Evolutionary conservation across 768 basidiomycete genomes (phyloP).

Genomic region (Termitomyces sp.): DNA sequence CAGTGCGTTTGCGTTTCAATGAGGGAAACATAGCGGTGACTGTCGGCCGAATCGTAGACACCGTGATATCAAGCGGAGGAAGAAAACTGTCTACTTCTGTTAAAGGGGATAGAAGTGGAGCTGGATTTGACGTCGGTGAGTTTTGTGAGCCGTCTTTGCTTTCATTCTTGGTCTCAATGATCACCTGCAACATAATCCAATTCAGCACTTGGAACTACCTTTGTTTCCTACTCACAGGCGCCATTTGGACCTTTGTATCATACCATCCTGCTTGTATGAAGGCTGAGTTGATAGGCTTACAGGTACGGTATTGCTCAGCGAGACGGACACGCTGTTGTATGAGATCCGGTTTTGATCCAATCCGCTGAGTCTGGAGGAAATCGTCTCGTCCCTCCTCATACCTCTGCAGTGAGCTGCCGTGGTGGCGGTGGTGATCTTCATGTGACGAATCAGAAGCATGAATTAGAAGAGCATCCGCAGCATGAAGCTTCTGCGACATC

Average conservation of each 20-base stretch:
- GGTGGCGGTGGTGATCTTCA: constrained; percentile 27
- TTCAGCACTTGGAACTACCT: neutral
- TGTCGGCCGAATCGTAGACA: neutral
- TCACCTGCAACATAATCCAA: neutral
- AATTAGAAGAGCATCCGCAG: constrained; percentile 30
- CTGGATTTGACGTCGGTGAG: neutral
- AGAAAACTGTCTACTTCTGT: neutral
- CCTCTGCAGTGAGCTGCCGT: constrained; percentile 15
- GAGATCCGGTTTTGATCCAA: constrained; percentile 29
- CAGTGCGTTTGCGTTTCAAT: constrained; percentile 12
- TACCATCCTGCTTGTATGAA: constrained; percentile 57
- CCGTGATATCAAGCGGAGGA: neutral
- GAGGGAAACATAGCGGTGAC: neutral
- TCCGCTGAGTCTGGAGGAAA: constrained; percentile 19
- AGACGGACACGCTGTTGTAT: constrained; percentile 36
- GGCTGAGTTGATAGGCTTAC: constrained; percentile 38
- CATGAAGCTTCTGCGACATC: constrained; percentile 28
- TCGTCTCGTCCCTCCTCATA: constrained; percentile 14
- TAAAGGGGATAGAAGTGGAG: neutral
- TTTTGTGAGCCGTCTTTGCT: neutral
- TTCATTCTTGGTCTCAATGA: neutral
- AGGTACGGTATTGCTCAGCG: constrained; percentile 43
- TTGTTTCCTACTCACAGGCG: neutral
- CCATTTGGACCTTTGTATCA: constrained; percentile 28
- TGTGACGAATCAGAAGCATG: constrained; percentile 22